Percentiles rank a stretch among this genome's conserved stretches.
These are phyloP conservation scores for Ogataea allantospora DNA, from an alignment of 805 yeast species.

Conservation along the genomic window DNA sequence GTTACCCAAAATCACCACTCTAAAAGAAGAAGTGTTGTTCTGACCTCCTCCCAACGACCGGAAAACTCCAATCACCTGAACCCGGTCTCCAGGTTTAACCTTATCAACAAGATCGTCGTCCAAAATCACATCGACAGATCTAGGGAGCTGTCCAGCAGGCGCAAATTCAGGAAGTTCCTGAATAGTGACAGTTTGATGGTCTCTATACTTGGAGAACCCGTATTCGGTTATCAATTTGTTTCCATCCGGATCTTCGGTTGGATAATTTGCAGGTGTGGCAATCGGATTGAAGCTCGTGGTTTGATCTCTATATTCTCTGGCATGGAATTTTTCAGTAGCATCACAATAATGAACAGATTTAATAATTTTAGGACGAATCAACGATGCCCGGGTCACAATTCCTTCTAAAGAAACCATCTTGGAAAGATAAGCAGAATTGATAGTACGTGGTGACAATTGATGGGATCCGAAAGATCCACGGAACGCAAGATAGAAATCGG, in stretches of 20 bases:
- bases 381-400: conserved; percentile 88
- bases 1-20: conserved; percentile 81
- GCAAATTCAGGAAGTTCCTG: conserved; percentile 98
- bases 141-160: conserved; percentile 96
- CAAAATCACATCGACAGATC: conserved; percentile 86
- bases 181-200: conserved; percentile 88
- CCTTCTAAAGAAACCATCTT: conserved; percentile 89
- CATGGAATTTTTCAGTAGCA: conserved; percentile 76
- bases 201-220: conserved; percentile 88
- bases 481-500: conserved; percentile 73
- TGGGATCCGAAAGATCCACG: conserved; percentile 91
- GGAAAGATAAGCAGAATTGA: conserved; percentile 73
- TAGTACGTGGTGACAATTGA: conserved; percentile 82
- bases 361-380: conserved; percentile 88
- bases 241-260: conserved; percentile 90
- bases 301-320: conserved; percentile 89
- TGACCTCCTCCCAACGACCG: conserved; percentile 83
- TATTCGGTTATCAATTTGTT: conserved; percentile 86
- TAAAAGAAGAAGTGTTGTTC: conserved; percentile 62
- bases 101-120: conserved; percentile 93
- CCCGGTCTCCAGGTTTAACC: conserved; percentile 94
- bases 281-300: conserved; percentile 87
- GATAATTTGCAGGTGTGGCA: conserved; percentile 81
- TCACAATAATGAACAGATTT: conserved; percentile 93
- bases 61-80: conserved; percentile 91